phyloP scores from a whole-genome alignment of 2,329 filamentous ascomycete species.

The Exophiala bonariae region DNA sequence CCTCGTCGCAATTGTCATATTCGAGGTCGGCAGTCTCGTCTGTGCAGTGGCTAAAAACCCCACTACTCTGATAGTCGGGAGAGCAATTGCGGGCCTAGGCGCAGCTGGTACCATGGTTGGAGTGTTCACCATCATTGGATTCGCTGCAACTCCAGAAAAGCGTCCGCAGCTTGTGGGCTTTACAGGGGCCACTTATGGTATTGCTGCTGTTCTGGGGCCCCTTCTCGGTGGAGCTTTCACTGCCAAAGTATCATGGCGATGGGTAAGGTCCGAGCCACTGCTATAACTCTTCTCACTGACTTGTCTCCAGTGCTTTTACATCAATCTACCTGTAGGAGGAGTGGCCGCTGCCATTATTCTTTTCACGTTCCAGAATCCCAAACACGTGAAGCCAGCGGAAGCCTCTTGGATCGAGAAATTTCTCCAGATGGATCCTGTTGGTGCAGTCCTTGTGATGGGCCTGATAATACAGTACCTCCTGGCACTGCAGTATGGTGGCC shows the following conservation, averaged over 20 bases:
- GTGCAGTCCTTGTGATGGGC: constrained; percentile 53
- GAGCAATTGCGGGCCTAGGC: constrained; percentile 56
- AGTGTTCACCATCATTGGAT: constrained; percentile 46
- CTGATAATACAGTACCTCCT: constrained; percentile 55
- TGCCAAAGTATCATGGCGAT: constrained; percentile 31
- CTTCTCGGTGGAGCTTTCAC: constrained; percentile 32
- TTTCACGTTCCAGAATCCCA: constrained; percentile 31
- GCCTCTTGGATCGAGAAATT: constrained; percentile 28
- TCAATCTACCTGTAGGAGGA: constrained; percentile 52
- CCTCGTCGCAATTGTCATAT: constrained; percentile 37
- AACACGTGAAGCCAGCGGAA: constrained; percentile 9
- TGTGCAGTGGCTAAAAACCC: constrained; percentile 36
- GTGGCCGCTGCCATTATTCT: constrained; percentile 32
- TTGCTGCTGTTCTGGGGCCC: constrained; percentile 29
- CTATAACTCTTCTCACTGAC: too few relatives aligned
- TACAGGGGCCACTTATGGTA: constrained; percentile 27
- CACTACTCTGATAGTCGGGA: constrained; percentile 44
- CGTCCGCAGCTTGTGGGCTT: constrained; percentile 46
- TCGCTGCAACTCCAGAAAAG: constrained; percentile 44
- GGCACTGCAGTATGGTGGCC: constrained; percentile 59
- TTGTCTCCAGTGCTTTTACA: constrained; percentile 54
- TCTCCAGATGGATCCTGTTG: constrained; percentile 50
- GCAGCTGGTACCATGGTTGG: constrained; percentile 37
- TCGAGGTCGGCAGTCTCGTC: constrained; percentile 41
- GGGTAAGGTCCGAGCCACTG: too few relatives aligned